A percentile compares a stretch with the other conserved stretches of the same genome.
Conservation (phyloP, 2,329 filamentous ascomycete genomes). For the Endothia cerciana region DNA sequence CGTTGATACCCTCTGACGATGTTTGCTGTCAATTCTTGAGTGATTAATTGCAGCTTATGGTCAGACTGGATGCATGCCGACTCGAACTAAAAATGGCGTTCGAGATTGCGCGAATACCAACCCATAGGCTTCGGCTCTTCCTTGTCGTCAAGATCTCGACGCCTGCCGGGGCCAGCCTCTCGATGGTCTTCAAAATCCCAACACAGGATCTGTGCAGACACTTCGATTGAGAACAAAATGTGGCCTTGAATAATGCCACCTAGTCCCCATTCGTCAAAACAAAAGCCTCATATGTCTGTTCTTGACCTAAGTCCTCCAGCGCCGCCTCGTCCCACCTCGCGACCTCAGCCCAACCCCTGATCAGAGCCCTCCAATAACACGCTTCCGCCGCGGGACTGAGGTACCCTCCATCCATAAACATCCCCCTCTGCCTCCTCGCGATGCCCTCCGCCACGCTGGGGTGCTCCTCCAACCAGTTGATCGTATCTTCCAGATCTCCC, state of each 20-base stretch:
- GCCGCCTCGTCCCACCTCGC: slow-evolving; percentile 42
- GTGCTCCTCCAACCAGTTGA: slow-evolving; percentile 50
- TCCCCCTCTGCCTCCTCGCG: slow-evolving; percentile 49
- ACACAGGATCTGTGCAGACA: not conserved
- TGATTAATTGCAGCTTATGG: not conserved
- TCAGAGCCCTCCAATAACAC: slow-evolving; percentile 57
- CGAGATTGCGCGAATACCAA: not conserved
- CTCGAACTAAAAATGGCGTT: not conserved
- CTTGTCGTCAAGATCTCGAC: too few species aligned
- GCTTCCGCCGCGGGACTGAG: slow-evolving; percentile 54
- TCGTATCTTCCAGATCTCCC: slow-evolving; percentile 52
- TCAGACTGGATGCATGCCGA: not conserved
- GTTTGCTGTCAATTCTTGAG: not conserved
- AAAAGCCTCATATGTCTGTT: slow-evolving; percentile 47
- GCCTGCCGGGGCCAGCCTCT: not conserved
- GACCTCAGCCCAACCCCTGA: slow-evolving; percentile 52
- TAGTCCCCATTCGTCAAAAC: slow-evolving; percentile 35
- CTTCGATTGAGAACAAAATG: not conserved
- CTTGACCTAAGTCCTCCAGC: slow-evolving; percentile 39
- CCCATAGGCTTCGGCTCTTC: too few species aligned
- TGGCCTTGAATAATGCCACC: not conserved
- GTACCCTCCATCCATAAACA: slow-evolving; percentile 49
- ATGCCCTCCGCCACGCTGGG: slow-evolving; percentile 50
- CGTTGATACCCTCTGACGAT: not conserved
- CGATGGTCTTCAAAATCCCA: not conserved